These are phyloP conservation scores for Kluyveromyces wickerhamii DNA, from an alignment of 805 yeast species.

Conservation along the genomic window DNA sequence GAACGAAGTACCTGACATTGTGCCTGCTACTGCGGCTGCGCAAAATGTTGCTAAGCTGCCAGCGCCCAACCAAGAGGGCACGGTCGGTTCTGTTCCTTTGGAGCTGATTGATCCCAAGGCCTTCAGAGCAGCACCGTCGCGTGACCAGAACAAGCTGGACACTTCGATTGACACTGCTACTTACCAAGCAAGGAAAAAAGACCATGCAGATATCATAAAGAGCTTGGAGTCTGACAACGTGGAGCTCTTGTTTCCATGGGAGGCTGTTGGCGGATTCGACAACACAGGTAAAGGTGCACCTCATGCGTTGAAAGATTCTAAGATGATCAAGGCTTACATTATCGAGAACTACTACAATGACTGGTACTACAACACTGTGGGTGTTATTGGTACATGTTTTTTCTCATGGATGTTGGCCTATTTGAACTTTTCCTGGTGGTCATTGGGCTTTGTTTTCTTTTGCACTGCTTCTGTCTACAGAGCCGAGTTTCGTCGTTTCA, in stretches of 20 bases:
- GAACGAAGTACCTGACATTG: conserved; percentile 1
- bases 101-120: conserved; percentile 23
- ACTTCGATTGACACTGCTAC: conserved; percentile 25
- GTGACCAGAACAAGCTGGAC: conserved; percentile 23
- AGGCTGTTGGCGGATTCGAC: conserved; percentile 26
- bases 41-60: conserved; percentile 18
- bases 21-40: conserved; percentile 21
- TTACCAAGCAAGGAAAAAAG: conserved; percentile 8
- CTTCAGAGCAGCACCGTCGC: conserved; percentile 15
- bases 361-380: conserved; percentile 59
- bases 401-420: conserved; percentile 63
- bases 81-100: conserved; percentile 25
- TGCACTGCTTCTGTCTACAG: conserved; percentile 61
- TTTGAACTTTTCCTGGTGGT: conserved; percentile 55
- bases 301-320: conserved; percentile 15
- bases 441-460: conserved; percentile 50
- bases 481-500: conserved; percentile 67
- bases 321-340: conserved; percentile 48
- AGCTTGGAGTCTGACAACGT: conserved; percentile 11
- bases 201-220: conserved; percentile 11
- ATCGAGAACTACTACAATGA: conserved; percentile 64
- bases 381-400: conserved; percentile 62
- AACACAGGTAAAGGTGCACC: conserved; percentile 5
- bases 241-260: conserved; percentile 31
- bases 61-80: conserved; percentile 19